Conservation (phyloP, 805 yeast genomes). For the Saturnispora halmiae region DNA sequence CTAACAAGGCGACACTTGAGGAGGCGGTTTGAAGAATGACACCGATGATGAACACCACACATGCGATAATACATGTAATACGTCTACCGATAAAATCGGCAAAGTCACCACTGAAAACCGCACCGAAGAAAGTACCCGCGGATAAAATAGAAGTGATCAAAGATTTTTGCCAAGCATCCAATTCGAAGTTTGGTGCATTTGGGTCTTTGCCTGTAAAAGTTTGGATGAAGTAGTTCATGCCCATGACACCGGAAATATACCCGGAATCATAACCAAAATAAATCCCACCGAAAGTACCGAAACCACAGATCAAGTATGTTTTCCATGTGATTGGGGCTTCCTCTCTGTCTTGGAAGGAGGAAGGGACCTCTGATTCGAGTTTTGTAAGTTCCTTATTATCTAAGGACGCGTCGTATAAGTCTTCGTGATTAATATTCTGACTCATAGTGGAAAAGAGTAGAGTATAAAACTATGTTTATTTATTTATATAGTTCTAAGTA, state of each 20-base stretch:
- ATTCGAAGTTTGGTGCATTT: constrained; percentile 14
- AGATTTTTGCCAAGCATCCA: constrained; percentile 26
- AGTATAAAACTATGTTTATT: too few relatives aligned
- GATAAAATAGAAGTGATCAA: constrained; percentile 62
- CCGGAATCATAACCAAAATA: constrained; percentile 63
- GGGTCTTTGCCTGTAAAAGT: constrained; percentile 19
- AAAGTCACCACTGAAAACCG: constrained; percentile 49
- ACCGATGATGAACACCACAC: constrained; percentile 38
- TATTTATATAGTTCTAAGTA: too few relatives aligned
- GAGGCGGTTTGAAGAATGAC: constrained; percentile 39
- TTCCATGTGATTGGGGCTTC: constrained; percentile 30
- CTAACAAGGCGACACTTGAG: constrained; percentile 38
- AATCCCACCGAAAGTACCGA: constrained; percentile 62
- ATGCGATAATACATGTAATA: constrained; percentile 36
- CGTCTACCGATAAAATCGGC: constrained; percentile 39
- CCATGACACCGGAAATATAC: constrained; percentile 53
- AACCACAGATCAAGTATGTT: constrained; percentile 36
- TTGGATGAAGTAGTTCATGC: constrained; percentile 40
- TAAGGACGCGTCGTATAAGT: neutral
- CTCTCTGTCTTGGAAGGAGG: constrained; percentile 17
- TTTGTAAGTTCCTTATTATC: constrained; percentile 1
- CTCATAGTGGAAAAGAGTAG: neutral
- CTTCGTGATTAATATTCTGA: neutral
- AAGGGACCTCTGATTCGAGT: neutral
- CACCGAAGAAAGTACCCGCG: constrained; percentile 64